These are phyloP conservation scores for Penicillium concentricum DNA, from an alignment of 2,329 filamentous ascomycete species.

Conservation along the genomic window DNA sequence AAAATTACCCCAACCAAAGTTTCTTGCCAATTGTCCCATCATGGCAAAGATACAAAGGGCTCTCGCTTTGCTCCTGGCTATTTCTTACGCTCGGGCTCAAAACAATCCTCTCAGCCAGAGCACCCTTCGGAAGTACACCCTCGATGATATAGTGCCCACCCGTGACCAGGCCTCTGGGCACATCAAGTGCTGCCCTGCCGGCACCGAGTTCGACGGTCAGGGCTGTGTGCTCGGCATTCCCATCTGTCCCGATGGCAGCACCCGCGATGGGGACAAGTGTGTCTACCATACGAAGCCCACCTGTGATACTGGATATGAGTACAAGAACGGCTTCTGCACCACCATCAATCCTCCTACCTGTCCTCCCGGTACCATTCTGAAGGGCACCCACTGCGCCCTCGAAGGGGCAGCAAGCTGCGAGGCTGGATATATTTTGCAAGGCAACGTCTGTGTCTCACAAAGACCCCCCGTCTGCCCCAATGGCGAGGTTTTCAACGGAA, in stretches of 20 bases:
- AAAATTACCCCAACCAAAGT: too few species aligned
- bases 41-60: not conserved
- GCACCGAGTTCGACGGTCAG: conserved; percentile 5
- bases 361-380: not conserved
- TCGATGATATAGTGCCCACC: conserved; percentile 5
- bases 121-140: not conserved
- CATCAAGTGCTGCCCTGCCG: conserved; percentile 4
- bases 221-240: not conserved
- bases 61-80: not conserved
- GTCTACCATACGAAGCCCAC: not conserved
- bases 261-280: not conserved
- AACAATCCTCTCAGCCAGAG: not conserved
- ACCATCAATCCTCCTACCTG: not conserved
- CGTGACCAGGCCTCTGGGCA: conserved; percentile 4
- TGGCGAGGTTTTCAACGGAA: too few species aligned
- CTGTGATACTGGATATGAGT: not conserved
- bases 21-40: not conserved
- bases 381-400: too few species aligned
- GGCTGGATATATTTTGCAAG: too few species aligned
- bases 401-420: too few species aligned
- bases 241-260: conserved; percentile 2
- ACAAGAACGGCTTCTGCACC: not conserved
- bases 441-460: too few species aligned
- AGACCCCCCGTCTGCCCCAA: too few species aligned
- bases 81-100: not conserved